Base-by-base conservation (phyloP, 768 basidiomycete species). In the Chiua virens region DNA sequence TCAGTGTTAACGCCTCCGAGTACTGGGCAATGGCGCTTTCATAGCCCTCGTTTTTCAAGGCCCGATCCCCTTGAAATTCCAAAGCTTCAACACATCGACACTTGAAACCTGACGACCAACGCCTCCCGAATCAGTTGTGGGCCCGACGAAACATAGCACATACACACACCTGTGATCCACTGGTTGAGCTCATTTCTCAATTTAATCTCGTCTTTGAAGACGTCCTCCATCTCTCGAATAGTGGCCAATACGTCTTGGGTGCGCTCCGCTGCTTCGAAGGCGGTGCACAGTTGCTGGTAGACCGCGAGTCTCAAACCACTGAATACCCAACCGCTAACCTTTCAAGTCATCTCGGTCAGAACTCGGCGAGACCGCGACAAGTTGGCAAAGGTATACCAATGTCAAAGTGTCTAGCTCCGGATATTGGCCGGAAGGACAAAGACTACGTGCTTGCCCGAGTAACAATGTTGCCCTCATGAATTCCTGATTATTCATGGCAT, bases 271-370 rank as follows among this genome's bases (percentile, higher is more conserved):
- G 37, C 23, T 3, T 23, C 47, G 30, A 20, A 54, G 5, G 55
- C 61, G 13, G 60, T 50, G 27, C 54, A 60, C 30, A 27, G 44
- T 23, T 50, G 37, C 14, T 10, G 52, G 28, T 50, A 28, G 20
- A 62, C 42, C 11, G 38, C 5, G 30, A 54, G 38, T 37, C 41
- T 49, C 25, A 63, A 27, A 11, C 13, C 52, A 32, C 50, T 50
- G 25, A 62, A 60, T 11, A 25, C 30, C 61, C 61, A 62, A 18
- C 61, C 50, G 9, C 34, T 57, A 15, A 60, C 41, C 61, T 60
- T 34, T 38, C 4, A 36, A 4, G 14, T 9, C n/a, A 14, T 46
- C 22, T 37, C 10, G 8, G 9, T 37, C 5, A 46, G n/a, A 25
- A 27, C 23, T 1, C 8, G 1, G 3, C 8, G 8, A 40, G n/a